Evolutionary conservation across 2,329 filamentous ascomycete species (phyloP), one percentile per base, ranked within the genome.

Genomic region (Fusarium clavum): DNA sequence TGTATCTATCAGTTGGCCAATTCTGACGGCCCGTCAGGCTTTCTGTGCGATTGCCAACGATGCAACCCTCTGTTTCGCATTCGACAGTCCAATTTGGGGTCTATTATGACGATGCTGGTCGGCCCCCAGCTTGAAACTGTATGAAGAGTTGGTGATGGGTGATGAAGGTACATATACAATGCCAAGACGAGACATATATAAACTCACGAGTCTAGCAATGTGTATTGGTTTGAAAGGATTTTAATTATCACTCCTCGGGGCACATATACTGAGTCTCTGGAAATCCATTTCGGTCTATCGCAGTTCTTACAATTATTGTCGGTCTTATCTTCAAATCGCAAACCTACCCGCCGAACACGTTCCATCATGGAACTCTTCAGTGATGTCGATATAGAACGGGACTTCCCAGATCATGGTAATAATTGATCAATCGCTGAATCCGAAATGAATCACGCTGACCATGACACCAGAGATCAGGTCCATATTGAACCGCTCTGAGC

Each of bases 1-100:
- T 55, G 11, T 22, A 7, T 25, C 29, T 32, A 30, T 29, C 29
- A 40, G 51, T 48, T 55, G 61, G 52, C 65, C 67, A 38, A 13
- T 51, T 64, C 22, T 49, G 20, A 20, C 40, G 46, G 30, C 54
- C 51, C 58, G 40, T 47, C 43, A 72, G 66, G 66, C 51, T 64
- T 48, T 57, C 49, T 56, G 34, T 43, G 52, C n/a, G 20, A 51
- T 38, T 29, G 44, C 53, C 58, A 62, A 60, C 58, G 45, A 47
- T 13, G 20, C 3, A 29, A 34, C 24, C 45, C n/a, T 48, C 5
- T 59, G 3, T 38, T 12, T 55, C 57, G 29, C 55, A 65, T 27
- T 57, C 47, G 52, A 22, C 30, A n/a, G 47, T 52, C 52, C 25
- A 27, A 9, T 9, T 27, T 27, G 9, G 25, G 25, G 25, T 27